Evolutionary conservation across 345 rosid species (phyloP).

Genomic region (Psidium friedrichsthalianum): DNA sequence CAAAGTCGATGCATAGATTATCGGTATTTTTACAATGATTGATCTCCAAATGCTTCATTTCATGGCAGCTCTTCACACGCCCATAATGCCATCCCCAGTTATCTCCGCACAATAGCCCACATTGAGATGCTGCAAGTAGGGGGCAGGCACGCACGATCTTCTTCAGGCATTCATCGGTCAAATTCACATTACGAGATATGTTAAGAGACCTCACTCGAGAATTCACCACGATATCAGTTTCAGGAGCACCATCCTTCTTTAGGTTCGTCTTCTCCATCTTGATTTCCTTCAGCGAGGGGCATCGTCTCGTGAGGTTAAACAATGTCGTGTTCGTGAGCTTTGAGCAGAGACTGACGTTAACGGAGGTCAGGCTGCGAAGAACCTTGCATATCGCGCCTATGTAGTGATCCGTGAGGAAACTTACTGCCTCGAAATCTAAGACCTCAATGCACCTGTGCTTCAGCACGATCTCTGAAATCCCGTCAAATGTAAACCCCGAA

Average conservation of each 20-base stretch:
- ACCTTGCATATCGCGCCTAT: conserved; percentile 18
- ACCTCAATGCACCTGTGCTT: conserved; percentile 28
- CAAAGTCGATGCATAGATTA: conserved; percentile 24
- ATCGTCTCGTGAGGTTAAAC: conserved; percentile 26
- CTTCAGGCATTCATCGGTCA: conserved; percentile 43
- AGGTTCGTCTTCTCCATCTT: conserved; percentile 52
- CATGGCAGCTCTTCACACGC: conserved; percentile 31
- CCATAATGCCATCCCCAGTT: conserved; percentile 39
- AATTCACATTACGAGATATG: conserved; percentile 29
- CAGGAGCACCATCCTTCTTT: conserved; percentile 29
- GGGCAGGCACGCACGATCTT: conserved; percentile 27
- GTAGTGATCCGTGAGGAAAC: conserved; percentile 50
- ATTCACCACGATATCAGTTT: conserved; percentile 10
- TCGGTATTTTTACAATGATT: conserved; percentile 24
- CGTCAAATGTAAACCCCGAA: conserved; percentile 29
- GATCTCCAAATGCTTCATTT: conserved; percentile 41
- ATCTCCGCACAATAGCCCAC: conserved; percentile 32
- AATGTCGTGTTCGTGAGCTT: conserved; percentile 43
- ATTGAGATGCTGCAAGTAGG: conserved; percentile 29
- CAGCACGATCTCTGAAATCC: conserved; percentile 23
- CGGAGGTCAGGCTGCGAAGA: conserved; percentile 20
- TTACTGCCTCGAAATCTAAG: conserved; percentile 49
- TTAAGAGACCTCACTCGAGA: conserved; percentile 28
- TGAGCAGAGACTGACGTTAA: conserved; percentile 44
- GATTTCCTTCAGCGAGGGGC: conserved; percentile 33